These are phyloP conservation scores for Coniochaeta hoffmannii DNA, from an alignment of 2,329 filamentous ascomycete genomes.

Conservation along the genomic window DNA sequence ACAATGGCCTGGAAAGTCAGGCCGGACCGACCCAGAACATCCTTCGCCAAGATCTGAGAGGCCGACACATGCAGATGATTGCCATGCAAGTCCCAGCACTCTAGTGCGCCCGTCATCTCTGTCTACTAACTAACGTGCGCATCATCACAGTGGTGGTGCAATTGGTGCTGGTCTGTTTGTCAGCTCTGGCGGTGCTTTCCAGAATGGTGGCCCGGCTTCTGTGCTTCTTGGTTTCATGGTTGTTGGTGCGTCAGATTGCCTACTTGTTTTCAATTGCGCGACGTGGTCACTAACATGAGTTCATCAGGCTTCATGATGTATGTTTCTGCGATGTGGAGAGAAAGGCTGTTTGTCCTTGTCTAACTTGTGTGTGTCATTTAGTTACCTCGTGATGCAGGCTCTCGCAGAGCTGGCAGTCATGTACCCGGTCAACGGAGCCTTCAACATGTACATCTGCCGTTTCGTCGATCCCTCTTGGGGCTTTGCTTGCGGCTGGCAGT, in stretches of 20 bases:
- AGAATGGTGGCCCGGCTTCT: slow-evolving; percentile 20
- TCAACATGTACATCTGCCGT: slow-evolving; percentile 12
- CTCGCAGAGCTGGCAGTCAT: slow-evolving; percentile 12
- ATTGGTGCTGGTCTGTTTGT: slow-evolving; percentile 34
- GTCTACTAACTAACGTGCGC: slow-evolving; percentile 1
- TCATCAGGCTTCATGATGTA: slow-evolving; percentile 7
- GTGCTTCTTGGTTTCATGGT: slow-evolving; percentile 17
- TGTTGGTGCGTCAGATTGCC: slow-evolving; percentile 8
- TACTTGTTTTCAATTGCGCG: slow-evolving; percentile 1
- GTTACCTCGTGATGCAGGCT: slow-evolving; percentile 9
- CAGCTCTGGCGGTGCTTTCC: slow-evolving; percentile 26
- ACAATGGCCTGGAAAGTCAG: not conserved
- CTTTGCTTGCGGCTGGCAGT: slow-evolving; percentile 4
- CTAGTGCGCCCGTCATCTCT: not conserved
- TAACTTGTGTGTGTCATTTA: slow-evolving; percentile 4
- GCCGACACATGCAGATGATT: slow-evolving; percentile 7
- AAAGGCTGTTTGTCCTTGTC: slow-evolving; percentile 4
- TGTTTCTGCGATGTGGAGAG: not conserved
- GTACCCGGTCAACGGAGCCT: slow-evolving; percentile 10
- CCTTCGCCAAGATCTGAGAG: slow-evolving; percentile 1
- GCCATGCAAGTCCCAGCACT: slow-evolving; percentile 4
- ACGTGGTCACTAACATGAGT: slow-evolving; percentile 4
- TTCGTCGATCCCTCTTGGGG: slow-evolving; percentile 12
- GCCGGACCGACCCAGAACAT: not conserved
- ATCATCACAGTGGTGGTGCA: slow-evolving; percentile 17